A percentile compares a stretch with the other conserved stretches of the same genome.
Conservation (phyloP, 2,329 filamentous ascomycete species). For the Simplicillium sp. region DNA sequence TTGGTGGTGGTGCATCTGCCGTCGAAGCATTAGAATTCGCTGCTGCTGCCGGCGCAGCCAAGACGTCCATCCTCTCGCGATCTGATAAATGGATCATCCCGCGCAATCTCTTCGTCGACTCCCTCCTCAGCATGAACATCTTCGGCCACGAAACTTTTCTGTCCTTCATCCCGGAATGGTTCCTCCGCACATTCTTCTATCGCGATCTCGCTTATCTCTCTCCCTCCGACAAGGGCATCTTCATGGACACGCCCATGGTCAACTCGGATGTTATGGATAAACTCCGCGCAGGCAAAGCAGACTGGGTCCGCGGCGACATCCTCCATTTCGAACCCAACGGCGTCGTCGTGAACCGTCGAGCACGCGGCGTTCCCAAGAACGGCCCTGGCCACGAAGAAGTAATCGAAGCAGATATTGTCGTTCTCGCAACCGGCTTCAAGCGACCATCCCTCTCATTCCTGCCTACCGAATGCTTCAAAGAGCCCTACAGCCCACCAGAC, state of each 20-base stretch:
- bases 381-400: conserved; percentile 60
- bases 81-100: conserved; percentile 86
- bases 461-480: conserved; percentile 60
- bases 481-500: conserved; percentile 69
- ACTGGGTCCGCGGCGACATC: conserved; percentile 78
- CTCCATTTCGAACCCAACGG: conserved; percentile 53
- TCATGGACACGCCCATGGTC: conserved; percentile 79
- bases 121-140: conserved; percentile 66
- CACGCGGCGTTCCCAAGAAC: conserved; percentile 63
- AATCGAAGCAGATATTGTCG: conserved; percentile 64
- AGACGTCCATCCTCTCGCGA: conserved; percentile 64
- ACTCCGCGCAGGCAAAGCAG: conserved; percentile 59
- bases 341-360: conserved; percentile 61
- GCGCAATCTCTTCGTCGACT: conserved; percentile 65
- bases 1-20: conserved; percentile 69
- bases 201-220: conserved; percentile 68
- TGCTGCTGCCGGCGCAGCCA: conserved; percentile 52
- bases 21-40: conserved; percentile 79
- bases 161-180: conserved; percentile 67
- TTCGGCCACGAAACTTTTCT: conserved; percentile 68
- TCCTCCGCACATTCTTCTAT: conserved; percentile 74
- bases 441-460: conserved; percentile 66
- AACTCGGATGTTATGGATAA: conserved; percentile 73
- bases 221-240: conserved; percentile 62
- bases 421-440: conserved; percentile 77